Conservation (phyloP, 768 basidiomycete species). For the Mycena rosella region DNA sequence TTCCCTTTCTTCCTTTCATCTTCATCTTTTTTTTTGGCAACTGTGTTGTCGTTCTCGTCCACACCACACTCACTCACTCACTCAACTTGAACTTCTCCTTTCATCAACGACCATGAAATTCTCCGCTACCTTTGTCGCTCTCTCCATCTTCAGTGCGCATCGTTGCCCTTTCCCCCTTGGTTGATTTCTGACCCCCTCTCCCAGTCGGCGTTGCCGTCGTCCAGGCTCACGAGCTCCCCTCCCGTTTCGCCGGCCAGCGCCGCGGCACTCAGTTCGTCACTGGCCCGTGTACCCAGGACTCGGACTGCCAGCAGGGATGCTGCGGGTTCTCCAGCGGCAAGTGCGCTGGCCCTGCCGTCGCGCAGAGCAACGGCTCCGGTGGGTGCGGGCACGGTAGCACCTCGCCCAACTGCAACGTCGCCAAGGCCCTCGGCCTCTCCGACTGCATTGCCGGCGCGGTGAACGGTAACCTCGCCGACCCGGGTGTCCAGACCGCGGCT, state of each 20-base stretch:
- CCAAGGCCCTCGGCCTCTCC: constrained; percentile 28
- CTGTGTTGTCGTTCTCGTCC: too few relatives aligned
- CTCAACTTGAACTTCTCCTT: too few relatives aligned
- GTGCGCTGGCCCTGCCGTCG: constrained; percentile 43
- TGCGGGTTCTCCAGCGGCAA: constrained; percentile 42
- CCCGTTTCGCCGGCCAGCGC: constrained; percentile 18
- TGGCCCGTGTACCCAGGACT: constrained; percentile 36
- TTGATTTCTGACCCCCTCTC: neutral
- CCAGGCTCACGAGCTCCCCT: constrained; percentile 23
- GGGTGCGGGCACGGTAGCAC: constrained; percentile 42
- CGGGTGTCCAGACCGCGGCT: constrained; percentile 2
- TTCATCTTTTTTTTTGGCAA: too few relatives aligned
- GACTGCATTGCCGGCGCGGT: neutral
- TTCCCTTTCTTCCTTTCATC: neutral
- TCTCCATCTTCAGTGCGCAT: constrained; percentile 18
- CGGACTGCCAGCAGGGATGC: constrained; percentile 42
- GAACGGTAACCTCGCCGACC: neutral
- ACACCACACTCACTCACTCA: constrained; percentile 1
- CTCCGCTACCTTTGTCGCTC: constrained; percentile 31
- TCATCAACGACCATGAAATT: constrained; percentile 30
- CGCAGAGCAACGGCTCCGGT: constrained; percentile 39
- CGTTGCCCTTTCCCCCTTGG: neutral
- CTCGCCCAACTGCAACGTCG: constrained; percentile 40
- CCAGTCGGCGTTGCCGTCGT: constrained; percentile 30
- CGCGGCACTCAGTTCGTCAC: constrained; percentile 38